These are phyloP conservation scores for Eimeria maxima DNA, from an alignment of 169 alveolate species.

Conservation along the genomic window DNA sequence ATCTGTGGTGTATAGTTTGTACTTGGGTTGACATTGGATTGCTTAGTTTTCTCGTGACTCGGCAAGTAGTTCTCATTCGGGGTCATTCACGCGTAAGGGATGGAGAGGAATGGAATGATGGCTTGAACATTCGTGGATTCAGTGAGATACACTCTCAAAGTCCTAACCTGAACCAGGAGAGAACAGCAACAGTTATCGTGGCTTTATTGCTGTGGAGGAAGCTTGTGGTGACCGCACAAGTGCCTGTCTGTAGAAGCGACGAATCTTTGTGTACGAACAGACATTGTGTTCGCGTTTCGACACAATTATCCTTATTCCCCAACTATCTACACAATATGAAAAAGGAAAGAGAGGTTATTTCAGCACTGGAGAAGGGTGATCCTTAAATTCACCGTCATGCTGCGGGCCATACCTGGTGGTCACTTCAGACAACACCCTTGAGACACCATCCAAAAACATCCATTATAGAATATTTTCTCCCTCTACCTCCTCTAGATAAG, in stretches of 20 bases:
- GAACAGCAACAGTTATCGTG: background rate
- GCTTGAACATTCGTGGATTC: background rate
- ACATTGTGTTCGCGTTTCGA: background rate
- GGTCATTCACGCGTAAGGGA: too few species aligned
- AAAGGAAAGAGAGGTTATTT: background rate
- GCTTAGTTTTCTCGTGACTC: too few species aligned
- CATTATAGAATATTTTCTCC: background rate
- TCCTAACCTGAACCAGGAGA: background rate
- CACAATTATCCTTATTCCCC: background rate
- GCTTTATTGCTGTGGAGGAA: background rate
- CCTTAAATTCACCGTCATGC: background rate
- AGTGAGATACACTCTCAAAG: background rate
- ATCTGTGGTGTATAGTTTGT: too few species aligned
- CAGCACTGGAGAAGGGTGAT: background rate
- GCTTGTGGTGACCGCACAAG: background rate
- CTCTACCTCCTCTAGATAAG: background rate
- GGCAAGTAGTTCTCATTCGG: too few species aligned
- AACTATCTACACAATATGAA: background rate
- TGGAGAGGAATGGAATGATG: too few species aligned
- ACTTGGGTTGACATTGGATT: too few species aligned
- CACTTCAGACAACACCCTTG: background rate
- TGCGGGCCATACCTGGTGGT: background rate
- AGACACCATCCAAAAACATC: background rate
- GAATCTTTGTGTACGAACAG: background rate
- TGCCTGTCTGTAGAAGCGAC: background rate